Evolutionary conservation across 2,329 filamentous ascomycete genomes (phyloP).

Genomic region (Trichoderma sp.): DNA sequence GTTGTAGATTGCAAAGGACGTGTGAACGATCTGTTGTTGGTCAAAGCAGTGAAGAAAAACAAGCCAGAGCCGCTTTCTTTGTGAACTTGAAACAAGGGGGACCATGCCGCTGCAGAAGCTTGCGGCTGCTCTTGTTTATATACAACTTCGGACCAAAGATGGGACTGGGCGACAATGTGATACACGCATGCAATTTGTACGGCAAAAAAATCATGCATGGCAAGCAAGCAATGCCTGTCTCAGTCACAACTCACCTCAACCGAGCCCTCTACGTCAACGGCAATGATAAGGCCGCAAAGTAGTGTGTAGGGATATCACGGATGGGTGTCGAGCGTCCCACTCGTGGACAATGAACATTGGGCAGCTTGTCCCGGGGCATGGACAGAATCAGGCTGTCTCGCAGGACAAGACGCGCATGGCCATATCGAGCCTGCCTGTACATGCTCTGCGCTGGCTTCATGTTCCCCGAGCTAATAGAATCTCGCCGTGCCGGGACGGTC

Average conservation of each 20-base stretch:
- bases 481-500: neutral
- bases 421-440: neutral
- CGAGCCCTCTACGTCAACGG: neutral
- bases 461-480: neutral
- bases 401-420: neutral
- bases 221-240: neutral
- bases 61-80: neutral
- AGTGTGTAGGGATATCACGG: neutral
- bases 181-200: neutral
- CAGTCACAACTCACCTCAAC: conserved; percentile 5
- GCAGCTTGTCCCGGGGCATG: neutral
- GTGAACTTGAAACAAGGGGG: conserved; percentile 34
- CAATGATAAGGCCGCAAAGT: neutral
- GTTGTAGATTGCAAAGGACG: neutral
- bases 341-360: neutral
- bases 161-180: neutral
- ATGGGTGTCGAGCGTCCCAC: neutral
- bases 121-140: neutral
- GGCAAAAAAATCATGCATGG: neutral
- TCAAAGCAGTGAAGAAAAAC: neutral
- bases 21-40: neutral
- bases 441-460: neutral
- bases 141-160: neutral
- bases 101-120: neutral
- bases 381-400: neutral